Conservation (phyloP, 2,329 filamentous ascomycete species). For the Calonectria pauciramosa region DNA sequence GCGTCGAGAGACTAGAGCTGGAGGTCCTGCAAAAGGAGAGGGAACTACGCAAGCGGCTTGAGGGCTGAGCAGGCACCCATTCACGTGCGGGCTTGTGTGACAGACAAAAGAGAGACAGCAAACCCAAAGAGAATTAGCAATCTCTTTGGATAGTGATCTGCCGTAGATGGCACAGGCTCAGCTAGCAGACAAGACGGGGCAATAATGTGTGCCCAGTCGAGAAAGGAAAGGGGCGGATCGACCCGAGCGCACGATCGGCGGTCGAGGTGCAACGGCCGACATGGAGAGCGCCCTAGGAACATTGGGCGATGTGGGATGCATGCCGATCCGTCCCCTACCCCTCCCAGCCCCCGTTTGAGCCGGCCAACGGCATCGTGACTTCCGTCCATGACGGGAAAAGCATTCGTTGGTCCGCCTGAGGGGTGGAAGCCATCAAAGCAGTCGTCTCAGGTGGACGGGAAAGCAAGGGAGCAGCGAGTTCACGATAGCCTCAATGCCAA, state of each 20-base stretch:
- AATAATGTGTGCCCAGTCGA: constrained; percentile 13
- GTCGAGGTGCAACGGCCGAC: constrained; percentile 24
- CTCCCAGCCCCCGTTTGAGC: constrained; percentile 1
- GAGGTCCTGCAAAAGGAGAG: constrained; percentile 84
- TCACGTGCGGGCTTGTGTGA: not conserved
- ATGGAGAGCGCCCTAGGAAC: constrained; percentile 14
- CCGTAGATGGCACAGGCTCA: not conserved
- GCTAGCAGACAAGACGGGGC: not conserved
- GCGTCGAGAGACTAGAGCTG: constrained; percentile 86
- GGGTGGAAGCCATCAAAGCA: not conserved
- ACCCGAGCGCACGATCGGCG: constrained; percentile 35
- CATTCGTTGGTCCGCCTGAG: not conserved
- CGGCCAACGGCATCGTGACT: not conserved
- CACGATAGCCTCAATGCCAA: constrained; percentile 9
- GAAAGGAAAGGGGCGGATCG: constrained; percentile 27
- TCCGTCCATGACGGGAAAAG: not conserved
- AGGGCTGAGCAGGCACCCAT: constrained; percentile 44
- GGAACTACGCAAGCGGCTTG: constrained; percentile 67
- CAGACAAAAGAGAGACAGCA: constrained; percentile 5
- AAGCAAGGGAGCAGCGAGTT: not conserved
- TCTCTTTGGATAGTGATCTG: constrained; percentile 5
- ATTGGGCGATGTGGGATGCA: constrained; percentile 2
- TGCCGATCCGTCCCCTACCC: constrained; percentile 26
- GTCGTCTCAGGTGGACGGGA: not conserved
- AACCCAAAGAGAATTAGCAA: not conserved